Evolutionary conservation across 805 yeast species (phyloP), one percentile per base, ranked within the genome.

Genomic region (Starmerella riodocensis): DNA sequence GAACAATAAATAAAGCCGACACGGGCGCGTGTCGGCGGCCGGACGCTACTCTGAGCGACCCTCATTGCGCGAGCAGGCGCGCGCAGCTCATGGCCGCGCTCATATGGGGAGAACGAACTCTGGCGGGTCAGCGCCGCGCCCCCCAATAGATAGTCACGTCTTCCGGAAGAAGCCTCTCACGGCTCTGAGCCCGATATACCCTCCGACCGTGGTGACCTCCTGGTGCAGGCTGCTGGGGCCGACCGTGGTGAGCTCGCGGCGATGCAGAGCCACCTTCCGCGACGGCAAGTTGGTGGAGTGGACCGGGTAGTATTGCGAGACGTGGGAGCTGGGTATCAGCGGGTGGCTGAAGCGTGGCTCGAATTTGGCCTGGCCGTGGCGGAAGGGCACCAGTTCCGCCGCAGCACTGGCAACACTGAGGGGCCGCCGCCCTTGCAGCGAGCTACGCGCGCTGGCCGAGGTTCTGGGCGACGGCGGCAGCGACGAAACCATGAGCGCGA

Each of bases 191-290:
- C 53, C 50, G 5, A 51, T 43, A 31, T 41, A 51, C 5, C 53
- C 55, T 3, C 52, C 52, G 7, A 51, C 55, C 4, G 49, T 47
- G 9, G 48, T 40, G 11, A 51, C 45, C 9, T 47, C 49, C 30
- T 47, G 47, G 26, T 45, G 46, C 12, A 49, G 29, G 13, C 33
- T 39, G 21, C 42, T 42, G 2, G 52, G 42, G 7, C 54, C 54
- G 13, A 50, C 21, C 11, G 40, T 19, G 6, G 39, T 31, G 17
- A 51, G 43, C 20, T 50, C 48, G 6, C 45, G 43, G 6, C 48
- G 30, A 16, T 34, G 42, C 13, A 20, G 33, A 3, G 32, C 7
- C 4, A 32, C 12, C 3, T 27, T 6, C 14, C 4, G 34, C 21
- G 34, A 19, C 3, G 25, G 24, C 12, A 20, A 16, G 5, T 24